Conservation (phyloP, 2,329 filamentous ascomycete genomes). For the Sporothrix globosa region DNA sequence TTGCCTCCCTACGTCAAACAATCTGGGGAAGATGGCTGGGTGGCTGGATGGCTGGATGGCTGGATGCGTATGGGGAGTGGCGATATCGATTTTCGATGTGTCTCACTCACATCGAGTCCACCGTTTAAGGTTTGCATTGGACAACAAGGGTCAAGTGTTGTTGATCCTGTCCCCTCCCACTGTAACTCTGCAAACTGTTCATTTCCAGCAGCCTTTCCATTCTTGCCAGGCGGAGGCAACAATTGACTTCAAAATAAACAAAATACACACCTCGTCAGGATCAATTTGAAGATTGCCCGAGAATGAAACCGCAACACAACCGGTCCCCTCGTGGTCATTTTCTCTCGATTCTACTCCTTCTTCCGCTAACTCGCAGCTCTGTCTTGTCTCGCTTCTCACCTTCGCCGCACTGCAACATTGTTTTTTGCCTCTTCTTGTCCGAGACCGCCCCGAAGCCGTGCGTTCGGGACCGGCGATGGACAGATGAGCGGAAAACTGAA, state of each 20-base stretch:
- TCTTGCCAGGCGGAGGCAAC: neutral
- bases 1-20: neutral
- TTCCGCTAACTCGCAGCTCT: neutral
- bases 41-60: no score
- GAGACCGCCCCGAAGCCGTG: slow-evolving; percentile 15
- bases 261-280: neutral
- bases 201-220: no score
- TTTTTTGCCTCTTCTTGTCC: neutral
- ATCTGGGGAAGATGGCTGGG: neutral
- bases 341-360: no score
- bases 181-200: no score
- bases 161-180: neutral
- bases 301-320: neutral
- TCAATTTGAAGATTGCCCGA: neutral
- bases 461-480: slow-evolving; percentile 14
- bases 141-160: slow-evolving; percentile 3
- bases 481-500: no score
- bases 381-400: neutral
- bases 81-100: neutral
- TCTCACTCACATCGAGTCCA: neutral
- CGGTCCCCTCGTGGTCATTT: neutral
- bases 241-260: neutral
- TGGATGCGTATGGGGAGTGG: neutral
- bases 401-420: slow-evolving; percentile 4
- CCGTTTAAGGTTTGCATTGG: neutral